Evolutionary conservation across 805 yeast genomes (phyloP).

Genomic region (Candida coquimbonensis): DNA sequence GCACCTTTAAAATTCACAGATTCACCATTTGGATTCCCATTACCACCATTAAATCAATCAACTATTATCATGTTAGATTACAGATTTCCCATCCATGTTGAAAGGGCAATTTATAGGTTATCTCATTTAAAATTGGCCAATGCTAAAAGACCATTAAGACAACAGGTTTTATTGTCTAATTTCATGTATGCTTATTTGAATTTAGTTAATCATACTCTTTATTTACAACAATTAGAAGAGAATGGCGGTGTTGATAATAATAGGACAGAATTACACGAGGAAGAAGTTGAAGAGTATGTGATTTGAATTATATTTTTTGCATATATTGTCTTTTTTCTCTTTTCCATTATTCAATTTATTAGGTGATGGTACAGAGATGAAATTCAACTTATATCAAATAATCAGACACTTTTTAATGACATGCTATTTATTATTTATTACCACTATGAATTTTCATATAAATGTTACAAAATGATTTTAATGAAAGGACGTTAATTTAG

Average conservation of each 20-base stretch:
- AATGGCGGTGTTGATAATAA: constrained; percentile 3
- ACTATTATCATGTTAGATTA: constrained; percentile 77
- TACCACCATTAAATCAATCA: constrained; percentile 73
- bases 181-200: constrained; percentile 97
- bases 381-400: too few relatives aligned
- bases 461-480: too few relatives aligned
- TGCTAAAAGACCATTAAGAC: constrained; percentile 83
- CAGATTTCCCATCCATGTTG: constrained; percentile 90
- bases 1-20: constrained; percentile 59
- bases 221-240: constrained; percentile 53
- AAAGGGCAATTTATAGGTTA: constrained; percentile 87
- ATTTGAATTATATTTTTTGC: not conserved
- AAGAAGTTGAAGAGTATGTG: not conserved
- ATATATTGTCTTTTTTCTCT: too few relatives aligned
- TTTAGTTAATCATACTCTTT: constrained; percentile 85
- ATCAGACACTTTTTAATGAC: too few relatives aligned
- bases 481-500: too few relatives aligned
- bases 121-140: constrained; percentile 92
- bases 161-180: constrained; percentile 88
- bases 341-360: too few relatives aligned
- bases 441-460: too few relatives aligned
- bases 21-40: constrained; percentile 82
- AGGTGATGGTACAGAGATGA: too few relatives aligned
- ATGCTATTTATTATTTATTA: too few relatives aligned
- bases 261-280: not conserved